Evolutionary conservation across 805 yeast genomes (phyloP), one percentile per base, ranked within the genome.

Genomic region (Kodamaea lidongshanica): DNA sequence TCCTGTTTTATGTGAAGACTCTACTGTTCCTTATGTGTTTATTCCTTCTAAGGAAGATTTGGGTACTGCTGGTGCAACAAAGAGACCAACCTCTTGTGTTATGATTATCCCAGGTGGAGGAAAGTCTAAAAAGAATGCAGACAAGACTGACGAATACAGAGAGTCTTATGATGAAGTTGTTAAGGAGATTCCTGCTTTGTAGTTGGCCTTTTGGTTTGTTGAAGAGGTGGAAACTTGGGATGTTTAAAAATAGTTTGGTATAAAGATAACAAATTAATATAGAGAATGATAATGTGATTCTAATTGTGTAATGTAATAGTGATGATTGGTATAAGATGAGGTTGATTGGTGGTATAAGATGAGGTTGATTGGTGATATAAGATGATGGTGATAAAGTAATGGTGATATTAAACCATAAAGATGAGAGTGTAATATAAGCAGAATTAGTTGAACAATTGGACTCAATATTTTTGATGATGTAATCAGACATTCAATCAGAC

Each of bases 11-110:
- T 92, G 98, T 66, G 98, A 92, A 67, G 99, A 92, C 57, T 67
- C 74, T 41, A 65, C 82, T 27, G 96, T 92, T 28, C 96, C 97
- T 51, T 94, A 69, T 54, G 73, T 89, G 23, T 92, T 92, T 61
- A 76, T 92, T 40, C 98, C 98, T 50, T 87, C 96, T 29, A 92
- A 92, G 65, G 96, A 92, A 67, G 97, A 92, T 56, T 74, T 92
- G 44, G 99, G 99, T 19, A 83, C 95, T 41, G 98, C 99, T 15
- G 97, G 97, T 54, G 95, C 96, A 39, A 92, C 98, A 35, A 92
- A 92, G 71, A 82, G 99, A 72, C 97, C 98, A 46, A 92, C 99
- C 21, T 86, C 96, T 21, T 88, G 95, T 58, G 95, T 92, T 17
- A 85, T 92, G 86, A 75, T 92, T 47, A 92, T 88, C 33, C 98